Base-by-base conservation (phyloP, 2,329 filamentous ascomycete species). In the Capronia americana region DNA sequence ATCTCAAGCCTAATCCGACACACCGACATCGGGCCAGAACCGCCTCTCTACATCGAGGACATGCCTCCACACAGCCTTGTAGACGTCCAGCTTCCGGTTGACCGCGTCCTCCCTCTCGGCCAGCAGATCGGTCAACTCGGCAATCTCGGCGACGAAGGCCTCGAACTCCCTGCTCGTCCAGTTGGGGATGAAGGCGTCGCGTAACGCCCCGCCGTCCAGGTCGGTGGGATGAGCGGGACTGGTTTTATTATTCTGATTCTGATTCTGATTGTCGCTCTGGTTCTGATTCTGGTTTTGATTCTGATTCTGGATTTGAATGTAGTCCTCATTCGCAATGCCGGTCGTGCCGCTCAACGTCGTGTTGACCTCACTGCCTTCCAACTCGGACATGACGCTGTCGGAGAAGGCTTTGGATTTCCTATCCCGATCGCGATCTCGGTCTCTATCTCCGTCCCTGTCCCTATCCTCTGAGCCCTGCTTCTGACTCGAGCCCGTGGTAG, bases 121-220 rank as follows among this genome's bases (percentile, higher is more conserved):
- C 55, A 83, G 80, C 24, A 82, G 79, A 74, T 90, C 86, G 63
- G 89, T 79, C 7, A 89, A 80, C 24, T 74, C 77, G 28, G 82
- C 85, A 63, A 90, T 79, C 57, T 79, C 77, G 61, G 83, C 78
- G 14, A 90, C 88, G 78, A 90, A 89, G 58, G 71, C 77, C 44
- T 80, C 79, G 74, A 91, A 91, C 72, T 87, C 86, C 2, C 75
- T 70, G 68, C 85, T 87, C 53, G 85, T 87, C 89, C 88, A 91
- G 72, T 91, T 91, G 0, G 85, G 85, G 64, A 91, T 90, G 69
- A 91, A 89, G 73, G 86, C 84, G 57, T 80, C 81, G 64, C 88
- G 80, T 75, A 91, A 76, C 4, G 88, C 88, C 0, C 89, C 88
- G 0, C 88, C 88, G 74, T 91, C 89, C 0, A 79, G 79, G 73